phyloP scores from a whole-genome alignment of 495 filamentous ascomycete genomes.

The Penicillium silybi region DNA sequence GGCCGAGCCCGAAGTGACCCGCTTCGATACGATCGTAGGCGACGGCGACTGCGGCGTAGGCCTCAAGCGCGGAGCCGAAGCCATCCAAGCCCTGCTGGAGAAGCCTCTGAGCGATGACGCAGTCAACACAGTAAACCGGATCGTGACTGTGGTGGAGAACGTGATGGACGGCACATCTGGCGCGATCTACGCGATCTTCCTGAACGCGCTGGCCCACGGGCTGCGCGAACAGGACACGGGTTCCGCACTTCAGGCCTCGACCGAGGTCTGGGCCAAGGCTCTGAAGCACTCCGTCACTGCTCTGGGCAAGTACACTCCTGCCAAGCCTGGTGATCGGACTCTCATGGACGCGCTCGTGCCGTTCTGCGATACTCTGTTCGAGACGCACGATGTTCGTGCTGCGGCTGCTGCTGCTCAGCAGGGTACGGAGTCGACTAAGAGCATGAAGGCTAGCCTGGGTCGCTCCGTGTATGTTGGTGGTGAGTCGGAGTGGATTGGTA shows the following conservation, averaged over 20 bases:
- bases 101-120: slow-evolving; percentile 60
- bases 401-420: slow-evolving; percentile 72
- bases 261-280: slow-evolving; percentile 69
- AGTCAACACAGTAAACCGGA: slow-evolving; percentile 65
- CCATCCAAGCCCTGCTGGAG: slow-evolving; percentile 63
- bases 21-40: slow-evolving; percentile 86
- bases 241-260: slow-evolving; percentile 44
- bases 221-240: slow-evolving; percentile 56
- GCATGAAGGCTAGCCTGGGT: slow-evolving; percentile 86
- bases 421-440: slow-evolving; percentile 79
- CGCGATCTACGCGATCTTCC: slow-evolving; percentile 92
- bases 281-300: slow-evolving; percentile 65
- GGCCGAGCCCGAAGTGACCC: slow-evolving; percentile 80
- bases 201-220: slow-evolving; percentile 80
- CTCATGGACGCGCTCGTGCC: slow-evolving; percentile 87
- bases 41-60: slow-evolving; percentile 95
- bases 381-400: slow-evolving; percentile 58
- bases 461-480: slow-evolving; percentile 89
- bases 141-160: slow-evolving; percentile 80
- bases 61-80: slow-evolving; percentile 86
- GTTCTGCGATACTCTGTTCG: slow-evolving; percentile 68
- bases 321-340: slow-evolving; percentile 82
- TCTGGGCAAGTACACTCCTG: slow-evolving; percentile 82
- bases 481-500: slow-evolving; percentile 63
- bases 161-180: slow-evolving; percentile 96